These are phyloP conservation scores for Marasmius tenuissimus DNA, from an alignment of 1,284 basidiomycete species.

Conservation along the genomic window DNA sequence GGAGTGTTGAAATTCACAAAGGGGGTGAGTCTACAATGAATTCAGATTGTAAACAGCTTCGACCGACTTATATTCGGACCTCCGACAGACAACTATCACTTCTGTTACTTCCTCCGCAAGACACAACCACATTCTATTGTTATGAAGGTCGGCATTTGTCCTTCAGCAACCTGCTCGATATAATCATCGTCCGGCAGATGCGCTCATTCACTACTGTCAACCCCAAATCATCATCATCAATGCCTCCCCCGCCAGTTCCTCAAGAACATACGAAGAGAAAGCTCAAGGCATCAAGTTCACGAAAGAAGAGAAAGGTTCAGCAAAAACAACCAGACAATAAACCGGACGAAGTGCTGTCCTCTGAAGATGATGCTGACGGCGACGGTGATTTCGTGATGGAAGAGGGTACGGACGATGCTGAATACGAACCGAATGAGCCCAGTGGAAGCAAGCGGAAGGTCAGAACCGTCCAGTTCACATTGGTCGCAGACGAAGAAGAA, in stretches of 20 bases:
- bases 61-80: neutral
- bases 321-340: constrained; percentile 26
- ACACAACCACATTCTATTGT: constrained; percentile 72
- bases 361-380: constrained; percentile 24
- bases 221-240: constrained; percentile 16
- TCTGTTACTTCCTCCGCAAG: constrained; percentile 79
- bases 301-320: constrained; percentile 47
- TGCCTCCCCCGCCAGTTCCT: constrained; percentile 19
- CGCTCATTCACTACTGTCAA: constrained; percentile 51
- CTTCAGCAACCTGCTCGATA: neutral
- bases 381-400: constrained; percentile 23
- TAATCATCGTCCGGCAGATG: constrained; percentile 32
- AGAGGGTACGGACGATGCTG: constrained; percentile 7
- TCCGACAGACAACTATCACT: constrained; percentile 68
- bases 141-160: constrained; percentile 53
- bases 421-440: constrained; percentile 2
- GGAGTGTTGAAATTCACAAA: constrained; percentile 68
- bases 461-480: constrained; percentile 10
- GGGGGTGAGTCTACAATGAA: constrained; percentile 50
- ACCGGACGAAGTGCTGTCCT: constrained; percentile 16
- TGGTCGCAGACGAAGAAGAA: constrained; percentile 52
- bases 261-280: constrained; percentile 28
- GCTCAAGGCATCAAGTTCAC: constrained; percentile 22
- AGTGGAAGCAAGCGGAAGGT: neutral
- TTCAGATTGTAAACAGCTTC: constrained; percentile 3